phyloP scores from a whole-genome alignment of 2,329 filamentous ascomycete genomes.

The Curvularia eragrostidis region DNA sequence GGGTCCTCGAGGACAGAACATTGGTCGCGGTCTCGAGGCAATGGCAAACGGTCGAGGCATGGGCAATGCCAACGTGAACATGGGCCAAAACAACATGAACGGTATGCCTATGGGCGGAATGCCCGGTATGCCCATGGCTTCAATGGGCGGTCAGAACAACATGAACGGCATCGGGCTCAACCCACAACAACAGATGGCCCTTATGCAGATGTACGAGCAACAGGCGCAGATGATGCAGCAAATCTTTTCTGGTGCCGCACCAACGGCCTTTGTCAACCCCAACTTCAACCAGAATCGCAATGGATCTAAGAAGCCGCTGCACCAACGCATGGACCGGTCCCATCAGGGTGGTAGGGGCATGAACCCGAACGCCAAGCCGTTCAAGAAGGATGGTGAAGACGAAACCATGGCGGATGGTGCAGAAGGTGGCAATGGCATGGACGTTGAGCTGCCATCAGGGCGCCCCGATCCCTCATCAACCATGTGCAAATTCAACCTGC shows the following conservation, averaged over 20 bases:
- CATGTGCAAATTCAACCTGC: conserved; percentile 87
- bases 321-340: conserved; percentile 69
- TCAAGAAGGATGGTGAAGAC: conserved; percentile 54
- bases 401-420: conserved; percentile 48
- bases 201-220: conserved; percentile 81
- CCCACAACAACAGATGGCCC: conserved; percentile 73
- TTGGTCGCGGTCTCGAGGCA: conserved; percentile 44
- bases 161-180: conserved; percentile 62
- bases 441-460: conserved; percentile 65
- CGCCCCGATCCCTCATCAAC: conserved; percentile 66
- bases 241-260: conserved; percentile 49
- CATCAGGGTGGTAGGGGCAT: conserved; percentile 48
- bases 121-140: conserved; percentile 41
- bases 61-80: conserved; percentile 41
- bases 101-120: conserved; percentile 42
- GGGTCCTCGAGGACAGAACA: conserved; percentile 66
- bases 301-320: conserved; percentile 65
- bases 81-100: conserved; percentile 43
- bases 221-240: conserved; percentile 68
- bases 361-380: conserved; percentile 59
- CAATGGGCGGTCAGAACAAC: conserved; percentile 50
- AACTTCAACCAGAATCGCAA: conserved; percentile 56
- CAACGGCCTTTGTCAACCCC: conserved; percentile 61
- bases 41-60: conserved; percentile 51
- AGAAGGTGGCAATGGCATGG: conserved; percentile 57